phyloP scores from a whole-genome alignment of 78 protist species.

The Guillardia theta region DNA sequence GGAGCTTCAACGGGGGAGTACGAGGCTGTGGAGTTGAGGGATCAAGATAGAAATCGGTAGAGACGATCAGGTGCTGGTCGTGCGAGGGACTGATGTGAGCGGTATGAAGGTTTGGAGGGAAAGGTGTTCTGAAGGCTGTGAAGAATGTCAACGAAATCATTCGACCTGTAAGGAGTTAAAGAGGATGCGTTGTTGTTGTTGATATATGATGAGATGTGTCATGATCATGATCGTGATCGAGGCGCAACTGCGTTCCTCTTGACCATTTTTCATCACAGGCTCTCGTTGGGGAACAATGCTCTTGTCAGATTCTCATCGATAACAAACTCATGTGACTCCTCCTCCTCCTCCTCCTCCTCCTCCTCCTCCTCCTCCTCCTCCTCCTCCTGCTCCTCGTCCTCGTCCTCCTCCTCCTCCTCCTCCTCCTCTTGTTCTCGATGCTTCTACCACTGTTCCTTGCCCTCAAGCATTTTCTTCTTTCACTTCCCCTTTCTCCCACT shows the following conservation, averaged over 20 bases:
- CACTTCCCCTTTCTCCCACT: too few relatives aligned
- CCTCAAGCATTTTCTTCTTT: too few relatives aligned
- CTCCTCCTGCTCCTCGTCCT: background rate
- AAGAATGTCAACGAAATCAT: slow-evolving; percentile 83
- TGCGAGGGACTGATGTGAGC: background rate
- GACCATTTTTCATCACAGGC: too few relatives aligned
- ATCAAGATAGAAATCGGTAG: too few relatives aligned
- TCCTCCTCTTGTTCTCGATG: background rate
- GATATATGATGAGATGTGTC: too few relatives aligned
- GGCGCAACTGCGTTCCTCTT: too few relatives aligned
- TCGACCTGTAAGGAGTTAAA: slow-evolving; percentile 72
- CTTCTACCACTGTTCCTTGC: too few relatives aligned
- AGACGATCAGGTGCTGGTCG: background rate
- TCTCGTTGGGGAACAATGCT: too few relatives aligned
- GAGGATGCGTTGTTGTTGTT: too few relatives aligned
- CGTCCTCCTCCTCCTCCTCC: background rate
- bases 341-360: background rate
- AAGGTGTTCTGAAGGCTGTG: slow-evolving; percentile 95
- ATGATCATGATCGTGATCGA: too few relatives aligned
- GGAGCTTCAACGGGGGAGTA: slow-evolving; percentile 99
- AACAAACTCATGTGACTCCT: slow-evolving; percentile 68
- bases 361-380: background rate
- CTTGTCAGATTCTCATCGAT: too few relatives aligned
- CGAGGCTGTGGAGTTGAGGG: slow-evolving; percentile 95
- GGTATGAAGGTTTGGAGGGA: slow-evolving; percentile 69